Conservation (phyloP, 495 filamentous ascomycete genomes). For the Penicillium bovifimosum region DNA sequence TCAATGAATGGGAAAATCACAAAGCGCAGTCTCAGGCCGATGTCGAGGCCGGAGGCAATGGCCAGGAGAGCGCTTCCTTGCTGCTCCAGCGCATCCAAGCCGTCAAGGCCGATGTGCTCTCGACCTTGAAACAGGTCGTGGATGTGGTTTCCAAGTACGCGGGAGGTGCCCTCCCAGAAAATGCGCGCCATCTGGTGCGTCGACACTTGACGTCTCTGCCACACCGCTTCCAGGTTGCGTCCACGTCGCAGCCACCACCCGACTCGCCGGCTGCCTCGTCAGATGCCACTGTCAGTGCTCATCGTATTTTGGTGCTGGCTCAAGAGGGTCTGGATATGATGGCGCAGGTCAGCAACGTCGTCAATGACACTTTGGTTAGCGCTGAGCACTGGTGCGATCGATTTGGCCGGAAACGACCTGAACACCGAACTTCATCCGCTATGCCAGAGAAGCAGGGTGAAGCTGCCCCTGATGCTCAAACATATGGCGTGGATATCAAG, state of each 20-base stretch:
- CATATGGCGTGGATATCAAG: slow-evolving; percentile 33
- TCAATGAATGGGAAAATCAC: slow-evolving; percentile 69
- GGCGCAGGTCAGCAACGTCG: slow-evolving; percentile 70
- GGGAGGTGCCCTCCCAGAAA: slow-evolving; percentile 77
- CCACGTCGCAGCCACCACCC: slow-evolving; percentile 38
- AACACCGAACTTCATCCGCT: slow-evolving; percentile 21
- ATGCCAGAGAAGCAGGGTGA: slow-evolving; percentile 21
- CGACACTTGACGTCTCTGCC: slow-evolving; percentile 75
- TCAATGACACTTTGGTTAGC: slow-evolving; percentile 76
- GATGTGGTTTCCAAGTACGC: slow-evolving; percentile 77
- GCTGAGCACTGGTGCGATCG: slow-evolving; percentile 84
- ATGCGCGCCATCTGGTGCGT: slow-evolving; percentile 71
- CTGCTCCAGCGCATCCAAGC: slow-evolving; percentile 57
- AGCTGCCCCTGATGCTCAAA: slow-evolving; percentile 14
- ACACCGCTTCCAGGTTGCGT: slow-evolving; percentile 60
- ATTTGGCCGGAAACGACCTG: slow-evolving; percentile 53
- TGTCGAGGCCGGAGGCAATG: slow-evolving; percentile 17
- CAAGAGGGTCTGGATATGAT: slow-evolving; percentile 89
- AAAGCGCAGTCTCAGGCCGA: slow-evolving; percentile 14
- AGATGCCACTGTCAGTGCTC: slow-evolving; percentile 49
- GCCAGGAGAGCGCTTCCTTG: slow-evolving; percentile 36
- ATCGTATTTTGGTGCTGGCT: slow-evolving; percentile 71
- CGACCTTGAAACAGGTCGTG: slow-evolving; percentile 69
- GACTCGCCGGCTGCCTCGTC: slow-evolving; percentile 32
- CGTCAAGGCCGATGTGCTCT: slow-evolving; percentile 67